Percentiles rank a stretch among this genome's conserved stretches.
Evolutionary conservation across 305 asterid genomes (phyloP).

Genomic region (Petunia hybrid): DNA sequence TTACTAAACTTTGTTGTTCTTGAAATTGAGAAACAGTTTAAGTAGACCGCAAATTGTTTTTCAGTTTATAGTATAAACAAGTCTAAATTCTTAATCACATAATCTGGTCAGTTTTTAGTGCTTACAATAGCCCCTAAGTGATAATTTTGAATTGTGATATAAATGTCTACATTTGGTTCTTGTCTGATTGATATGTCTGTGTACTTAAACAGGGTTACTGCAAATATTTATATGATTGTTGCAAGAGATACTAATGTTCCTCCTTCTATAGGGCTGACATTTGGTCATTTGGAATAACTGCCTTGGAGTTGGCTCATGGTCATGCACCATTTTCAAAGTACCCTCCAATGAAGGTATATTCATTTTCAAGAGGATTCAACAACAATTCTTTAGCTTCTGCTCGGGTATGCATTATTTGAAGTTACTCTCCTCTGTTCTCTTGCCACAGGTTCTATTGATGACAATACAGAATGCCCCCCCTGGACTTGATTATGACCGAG

Average conservation of each 20-base stretch:
- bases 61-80: slow-evolving; percentile 17
- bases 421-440: slow-evolving; percentile 5
- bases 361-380: slow-evolving; percentile 27
- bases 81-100: neutral
- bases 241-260: slow-evolving; percentile 27
- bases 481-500: slow-evolving; percentile 99
- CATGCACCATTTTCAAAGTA: slow-evolving; percentile 99
- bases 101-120: neutral
- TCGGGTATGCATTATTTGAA: slow-evolving; percentile 8
- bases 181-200: neutral
- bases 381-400: slow-evolving; percentile 26
- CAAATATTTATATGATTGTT: neutral
- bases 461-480: slow-evolving; percentile 99
- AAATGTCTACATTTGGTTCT: neutral
- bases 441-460: slow-evolving; percentile 84
- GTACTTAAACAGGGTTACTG: neutral
- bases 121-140: slow-evolving; percentile 7
- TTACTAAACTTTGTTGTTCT: neutral
- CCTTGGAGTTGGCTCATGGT: slow-evolving; percentile 98
- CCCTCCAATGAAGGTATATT: slow-evolving; percentile 97
- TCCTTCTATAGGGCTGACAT: slow-evolving; percentile 85
- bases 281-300: slow-evolving; percentile 99
- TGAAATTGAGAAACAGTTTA: slow-evolving; percentile 6
- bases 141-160: slow-evolving; percentile 8
- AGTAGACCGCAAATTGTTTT: neutral